Conservation (phyloP, 306 rosid species). For the Abrus pulchellus region DNA sequence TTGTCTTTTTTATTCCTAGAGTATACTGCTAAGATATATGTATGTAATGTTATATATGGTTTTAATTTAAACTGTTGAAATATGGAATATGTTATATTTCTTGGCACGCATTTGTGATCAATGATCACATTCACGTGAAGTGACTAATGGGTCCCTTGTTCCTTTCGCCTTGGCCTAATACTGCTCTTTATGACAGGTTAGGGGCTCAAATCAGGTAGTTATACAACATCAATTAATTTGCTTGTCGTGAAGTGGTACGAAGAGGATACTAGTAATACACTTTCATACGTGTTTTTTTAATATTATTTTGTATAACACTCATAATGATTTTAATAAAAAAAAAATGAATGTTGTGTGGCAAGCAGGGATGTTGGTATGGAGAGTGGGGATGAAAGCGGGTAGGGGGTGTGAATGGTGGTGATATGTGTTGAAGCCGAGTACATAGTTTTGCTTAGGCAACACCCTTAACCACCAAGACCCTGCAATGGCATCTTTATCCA, state of each 20-base stretch:
- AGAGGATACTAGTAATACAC: background rate
- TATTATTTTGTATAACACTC: too few species aligned
- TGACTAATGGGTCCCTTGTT: slow-evolving; percentile 49
- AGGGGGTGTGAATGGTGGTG: slow-evolving; percentile 17
- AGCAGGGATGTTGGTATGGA: background rate
- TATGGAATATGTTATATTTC: background rate
- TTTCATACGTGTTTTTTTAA: background rate
- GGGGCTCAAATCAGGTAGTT: slow-evolving; percentile 56
- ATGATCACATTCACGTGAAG: slow-evolving; percentile 45
- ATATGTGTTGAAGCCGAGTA: slow-evolving; percentile 30
- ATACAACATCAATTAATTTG: slow-evolving; percentile 44
- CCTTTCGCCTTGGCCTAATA: slow-evolving; percentile 44
- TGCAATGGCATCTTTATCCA: slow-evolving; percentile 61
- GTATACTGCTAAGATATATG: too few species aligned
- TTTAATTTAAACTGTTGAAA: too few species aligned
- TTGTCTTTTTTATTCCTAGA: too few species aligned
- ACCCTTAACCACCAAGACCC: slow-evolving; percentile 64
- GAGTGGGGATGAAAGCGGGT: background rate
- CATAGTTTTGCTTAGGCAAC: slow-evolving; percentile 67
- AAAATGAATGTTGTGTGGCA: too few species aligned
- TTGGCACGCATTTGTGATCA: slow-evolving; percentile 34
- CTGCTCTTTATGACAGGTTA: slow-evolving; percentile 50
- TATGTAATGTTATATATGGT: too few species aligned
- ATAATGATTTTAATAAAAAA: too few species aligned
- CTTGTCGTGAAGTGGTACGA: slow-evolving; percentile 38